Evolutionary conservation across 2,329 filamentous ascomycete genomes (phyloP).

Genomic region (Tolypocladium nubicola): DNA sequence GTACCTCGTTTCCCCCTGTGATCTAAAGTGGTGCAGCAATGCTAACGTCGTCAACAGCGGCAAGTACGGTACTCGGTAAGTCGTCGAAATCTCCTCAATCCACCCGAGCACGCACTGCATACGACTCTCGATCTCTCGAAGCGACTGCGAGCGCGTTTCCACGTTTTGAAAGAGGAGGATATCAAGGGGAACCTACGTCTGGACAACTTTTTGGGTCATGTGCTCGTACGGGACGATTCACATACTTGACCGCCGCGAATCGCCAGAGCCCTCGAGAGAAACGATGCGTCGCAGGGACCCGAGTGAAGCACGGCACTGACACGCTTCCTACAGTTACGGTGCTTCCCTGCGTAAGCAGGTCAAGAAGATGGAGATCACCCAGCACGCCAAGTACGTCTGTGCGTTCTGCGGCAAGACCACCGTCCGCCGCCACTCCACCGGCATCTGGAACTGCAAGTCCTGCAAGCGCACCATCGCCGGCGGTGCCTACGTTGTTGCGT

Average conservation of each 20-base stretch:
- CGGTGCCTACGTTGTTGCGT: constrained; percentile 94
- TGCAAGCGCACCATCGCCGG: constrained; percentile 72
- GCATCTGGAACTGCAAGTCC: constrained; percentile 94
- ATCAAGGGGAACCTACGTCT: background rate
- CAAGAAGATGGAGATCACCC: constrained; percentile 99
- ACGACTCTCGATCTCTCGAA: constrained; percentile 1
- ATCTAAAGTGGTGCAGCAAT: constrained; percentile 2
- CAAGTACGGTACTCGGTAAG: constrained; percentile 96
- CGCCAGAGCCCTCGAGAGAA: background rate
- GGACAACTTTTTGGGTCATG: background rate
- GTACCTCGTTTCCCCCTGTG: constrained; percentile 14
- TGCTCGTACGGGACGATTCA: background rate
- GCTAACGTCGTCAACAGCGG: constrained; percentile 32
- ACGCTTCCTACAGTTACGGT: constrained; percentile 61
- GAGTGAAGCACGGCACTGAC: background rate
- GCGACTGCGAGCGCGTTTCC: background rate
- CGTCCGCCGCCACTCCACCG: constrained; percentile 82
- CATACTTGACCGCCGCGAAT: background rate
- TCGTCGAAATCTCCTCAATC: constrained; percentile 6
- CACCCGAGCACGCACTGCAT: background rate
- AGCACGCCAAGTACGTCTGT: constrained; percentile 95
- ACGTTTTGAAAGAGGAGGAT: background rate
- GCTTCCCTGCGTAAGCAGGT: constrained; percentile 91
- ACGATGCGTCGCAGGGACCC: background rate
- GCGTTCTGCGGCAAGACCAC: constrained; percentile 98